phyloP scores from a whole-genome alignment of 2,329 filamentous ascomycete species.

The Aspergillus candidus region DNA sequence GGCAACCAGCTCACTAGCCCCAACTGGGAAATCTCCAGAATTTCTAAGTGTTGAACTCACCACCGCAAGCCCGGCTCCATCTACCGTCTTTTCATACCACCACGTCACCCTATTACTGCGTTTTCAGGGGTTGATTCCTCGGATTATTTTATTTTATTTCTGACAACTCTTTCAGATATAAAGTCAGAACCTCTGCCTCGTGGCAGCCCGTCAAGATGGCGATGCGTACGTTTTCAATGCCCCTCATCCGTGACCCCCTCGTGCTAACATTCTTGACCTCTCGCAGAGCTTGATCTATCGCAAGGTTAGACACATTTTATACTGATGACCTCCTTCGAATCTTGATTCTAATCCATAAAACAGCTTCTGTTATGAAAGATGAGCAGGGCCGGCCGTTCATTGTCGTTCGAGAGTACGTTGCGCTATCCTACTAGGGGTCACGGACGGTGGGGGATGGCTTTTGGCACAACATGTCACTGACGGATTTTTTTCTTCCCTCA shows the following conservation, averaged over 20 bases:
- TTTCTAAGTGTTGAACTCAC: conserved; percentile 20
- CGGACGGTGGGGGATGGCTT: background rate
- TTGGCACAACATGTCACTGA: conserved; percentile 7
- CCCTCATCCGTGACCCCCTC: conserved; percentile 27
- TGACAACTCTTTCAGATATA: conserved; percentile 7
- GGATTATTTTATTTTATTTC: conserved; percentile 6
- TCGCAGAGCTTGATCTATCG: conserved; percentile 43
- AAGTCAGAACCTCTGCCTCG: conserved; percentile 20
- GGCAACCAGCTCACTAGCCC: conserved; percentile 37
- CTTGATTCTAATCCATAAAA: conserved; percentile 17
- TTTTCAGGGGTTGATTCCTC: conserved; percentile 4
- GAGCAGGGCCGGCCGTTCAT: conserved; percentile 97
- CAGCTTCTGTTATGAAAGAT: conserved; percentile 81
- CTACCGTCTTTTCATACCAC: conserved; percentile 17
- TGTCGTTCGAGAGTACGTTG: conserved; percentile 86
- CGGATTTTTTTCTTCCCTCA: background rate
- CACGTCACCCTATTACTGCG: conserved; percentile 13
- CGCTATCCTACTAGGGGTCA: conserved; percentile 7
- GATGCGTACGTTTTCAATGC: conserved; percentile 40
- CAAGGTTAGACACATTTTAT: conserved; percentile 31
- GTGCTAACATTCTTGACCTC: conserved; percentile 21
- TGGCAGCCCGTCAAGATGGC: conserved; percentile 41
- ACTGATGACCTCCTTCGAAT: conserved; percentile 16
- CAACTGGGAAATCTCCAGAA: conserved; percentile 29
- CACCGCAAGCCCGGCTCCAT: conserved; percentile 9